Base-by-base conservation (phyloP, 1,139 yeast species). In the Pichia sp. region DNA sequence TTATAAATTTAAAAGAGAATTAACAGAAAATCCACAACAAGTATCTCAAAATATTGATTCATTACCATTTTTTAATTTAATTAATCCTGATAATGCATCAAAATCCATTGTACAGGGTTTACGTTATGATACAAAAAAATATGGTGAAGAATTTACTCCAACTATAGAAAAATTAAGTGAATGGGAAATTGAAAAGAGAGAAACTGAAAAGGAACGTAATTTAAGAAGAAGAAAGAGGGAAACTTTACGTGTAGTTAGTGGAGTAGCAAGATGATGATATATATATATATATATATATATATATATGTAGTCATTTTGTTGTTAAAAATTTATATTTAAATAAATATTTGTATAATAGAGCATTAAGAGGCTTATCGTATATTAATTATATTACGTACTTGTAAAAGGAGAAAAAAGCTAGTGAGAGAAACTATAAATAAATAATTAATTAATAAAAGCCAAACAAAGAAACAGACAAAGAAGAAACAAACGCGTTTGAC, bases 131-230 rank as follows among this genome's bases (percentile, higher is more conserved):
- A 81, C 75, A 48, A 66, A 70, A 51, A 68, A 63, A 16, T 63
- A 76, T 35, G 87, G 87, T 37, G 87, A 82, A 41, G 84, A 79
- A 32, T 92, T 97, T 95, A 83, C 85, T 43, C 98, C 99, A 11
- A 74, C 80, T 32, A 83, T 92, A 4, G 97, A 90, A 63, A 77
- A 79, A 8, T 71, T 92, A 50, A 81, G 95, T 1, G 92, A 87
- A 40, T 90, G 92, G 74, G 98, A 92, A 65, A 87, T 92, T 48
- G 97, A 90, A 60, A 84, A 86, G 66, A 76, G 97, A 52, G 97
- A 92, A 61, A 87, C 90, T 54, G 98, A 94, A 65, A 81, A 95
- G 59, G 97, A 90, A 54, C 77, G 98, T 64, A 87, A 86, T 59
- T 75, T 87, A 51, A 78, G 98, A 64, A 79, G 98, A 61, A 72